Percentiles rank a stretch among this genome's conserved stretches.
phyloP scores from a whole-genome alignment of 371 early-diverging fungal genomes.

The Mortierella sp. region DNA sequence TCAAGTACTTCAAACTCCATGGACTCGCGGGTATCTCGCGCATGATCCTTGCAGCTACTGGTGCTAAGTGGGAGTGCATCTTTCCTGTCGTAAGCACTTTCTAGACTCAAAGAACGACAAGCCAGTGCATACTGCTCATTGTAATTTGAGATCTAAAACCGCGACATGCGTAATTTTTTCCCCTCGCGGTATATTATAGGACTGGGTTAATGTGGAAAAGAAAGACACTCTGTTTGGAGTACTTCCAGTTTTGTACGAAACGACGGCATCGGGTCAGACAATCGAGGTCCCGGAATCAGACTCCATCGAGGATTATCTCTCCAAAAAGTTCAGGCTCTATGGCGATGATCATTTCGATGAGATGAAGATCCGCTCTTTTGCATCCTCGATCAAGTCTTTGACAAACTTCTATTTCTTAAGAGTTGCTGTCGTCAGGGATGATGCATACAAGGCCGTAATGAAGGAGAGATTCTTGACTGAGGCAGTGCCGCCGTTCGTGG shows the following conservation, averaged over 20 bases:
- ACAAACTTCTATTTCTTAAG: constrained; percentile 12
- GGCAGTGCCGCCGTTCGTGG: constrained; percentile 15
- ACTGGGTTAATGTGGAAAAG: constrained; percentile 38
- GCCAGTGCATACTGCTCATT: too few species aligned
- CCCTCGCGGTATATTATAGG: too few species aligned
- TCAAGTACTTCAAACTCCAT: constrained; percentile 38
- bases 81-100: constrained; percentile 29
- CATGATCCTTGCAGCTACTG: constrained; percentile 39
- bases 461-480: constrained; percentile 17
- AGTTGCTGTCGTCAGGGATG: constrained; percentile 18
- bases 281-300: constrained; percentile 41
- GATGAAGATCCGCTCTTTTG: constrained; percentile 32
- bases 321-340: constrained; percentile 20
- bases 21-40: constrained; percentile 19
- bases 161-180: too few species aligned
- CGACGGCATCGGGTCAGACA: constrained; percentile 21
- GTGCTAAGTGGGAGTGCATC: constrained; percentile 27
- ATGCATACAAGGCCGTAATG: constrained; percentile 28
- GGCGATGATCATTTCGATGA: constrained; percentile 33
- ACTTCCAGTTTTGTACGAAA: constrained; percentile 39
- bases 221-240: constrained; percentile 25
- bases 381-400: constrained; percentile 12
- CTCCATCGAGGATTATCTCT: constrained; percentile 36
- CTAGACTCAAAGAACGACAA: too few species aligned
- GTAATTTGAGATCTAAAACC: too few species aligned